phyloP scores from a whole-genome alignment of 2,329 filamentous ascomycete species.

The Leptographium procerum region DNA sequence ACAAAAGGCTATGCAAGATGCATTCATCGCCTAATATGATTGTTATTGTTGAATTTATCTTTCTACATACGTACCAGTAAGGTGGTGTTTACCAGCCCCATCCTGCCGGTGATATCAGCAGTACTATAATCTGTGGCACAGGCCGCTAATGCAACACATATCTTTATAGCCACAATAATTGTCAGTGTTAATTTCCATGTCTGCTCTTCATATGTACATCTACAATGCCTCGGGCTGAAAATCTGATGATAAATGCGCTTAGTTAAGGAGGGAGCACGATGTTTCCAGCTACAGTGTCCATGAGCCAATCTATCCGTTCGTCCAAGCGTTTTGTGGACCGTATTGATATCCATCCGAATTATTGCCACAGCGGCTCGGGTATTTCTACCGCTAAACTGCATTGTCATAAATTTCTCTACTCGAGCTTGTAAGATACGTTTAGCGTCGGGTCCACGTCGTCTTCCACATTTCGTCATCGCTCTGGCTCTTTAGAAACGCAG shows the following conservation, averaged over 20 bases:
- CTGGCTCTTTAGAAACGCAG: neutral
- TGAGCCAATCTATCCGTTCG: neutral
- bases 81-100: no score
- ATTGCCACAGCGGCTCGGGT: neutral
- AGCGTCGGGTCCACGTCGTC: neutral
- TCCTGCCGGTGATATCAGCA: neutral
- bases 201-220: neutral
- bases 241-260: no score
- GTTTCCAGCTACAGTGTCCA: neutral
- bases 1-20: neutral
- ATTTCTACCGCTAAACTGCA: neutral
- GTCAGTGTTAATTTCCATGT: neutral
- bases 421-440: neutral
- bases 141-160: neutral
- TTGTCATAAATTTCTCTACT: neutral
- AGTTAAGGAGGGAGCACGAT: no score
- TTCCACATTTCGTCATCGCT: neutral
- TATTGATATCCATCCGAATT: neutral
- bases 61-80: no score
- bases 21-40: neutral
- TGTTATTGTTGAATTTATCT: no score
- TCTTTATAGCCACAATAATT: neutral
- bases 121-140: neutral
- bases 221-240: no score
- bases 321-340: neutral